phyloP scores from a whole-genome alignment of 2,329 filamentous ascomycete species.

The Fusarium brachygibbosum region DNA sequence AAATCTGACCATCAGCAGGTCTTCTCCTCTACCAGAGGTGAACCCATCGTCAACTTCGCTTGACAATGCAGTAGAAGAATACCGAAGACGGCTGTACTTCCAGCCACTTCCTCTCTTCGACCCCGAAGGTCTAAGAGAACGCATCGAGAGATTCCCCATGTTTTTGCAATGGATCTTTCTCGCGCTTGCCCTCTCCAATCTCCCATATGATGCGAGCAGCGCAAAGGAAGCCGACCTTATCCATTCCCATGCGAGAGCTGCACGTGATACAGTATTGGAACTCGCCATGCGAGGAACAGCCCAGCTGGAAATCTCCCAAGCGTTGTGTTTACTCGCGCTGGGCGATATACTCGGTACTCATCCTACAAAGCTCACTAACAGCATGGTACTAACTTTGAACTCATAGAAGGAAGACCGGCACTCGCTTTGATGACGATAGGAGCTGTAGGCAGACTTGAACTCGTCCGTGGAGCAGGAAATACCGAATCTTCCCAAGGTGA shows the following conservation, averaged over 20 bases:
- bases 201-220: conserved; percentile 24
- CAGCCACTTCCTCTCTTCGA: conserved; percentile 41
- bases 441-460: conserved; percentile 34
- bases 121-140: conserved; percentile 9
- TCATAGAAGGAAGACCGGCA: conserved; percentile 30
- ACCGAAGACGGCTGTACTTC: conserved; percentile 38
- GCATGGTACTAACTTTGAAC: accelerated
- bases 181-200: conserved; percentile 19
- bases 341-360: conserved; percentile 24
- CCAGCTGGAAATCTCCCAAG: conserved; percentile 27
- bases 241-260: conserved; percentile 13
- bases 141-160: conserved; percentile 15
- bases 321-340: conserved; percentile 19
- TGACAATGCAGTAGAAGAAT: conserved; percentile 29
- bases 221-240: conserved; percentile 32
- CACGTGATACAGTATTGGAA: conserved; percentile 27
- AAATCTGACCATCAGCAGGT: not conserved
- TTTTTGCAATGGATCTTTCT: conserved; percentile 40
- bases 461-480: conserved; percentile 26
- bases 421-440: conserved; percentile 44
- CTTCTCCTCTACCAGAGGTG: not conserved
- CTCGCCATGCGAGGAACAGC: conserved; percentile 35
- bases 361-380: accelerated
- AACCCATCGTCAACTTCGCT: conserved; percentile 20
- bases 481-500: conserved; percentile 17